Percentiles rank a stretch among this genome's conserved stretches.
phyloP scores from a whole-genome alignment of 2,329 filamentous ascomycete genomes.

The Fusarium begoniae region DNA sequence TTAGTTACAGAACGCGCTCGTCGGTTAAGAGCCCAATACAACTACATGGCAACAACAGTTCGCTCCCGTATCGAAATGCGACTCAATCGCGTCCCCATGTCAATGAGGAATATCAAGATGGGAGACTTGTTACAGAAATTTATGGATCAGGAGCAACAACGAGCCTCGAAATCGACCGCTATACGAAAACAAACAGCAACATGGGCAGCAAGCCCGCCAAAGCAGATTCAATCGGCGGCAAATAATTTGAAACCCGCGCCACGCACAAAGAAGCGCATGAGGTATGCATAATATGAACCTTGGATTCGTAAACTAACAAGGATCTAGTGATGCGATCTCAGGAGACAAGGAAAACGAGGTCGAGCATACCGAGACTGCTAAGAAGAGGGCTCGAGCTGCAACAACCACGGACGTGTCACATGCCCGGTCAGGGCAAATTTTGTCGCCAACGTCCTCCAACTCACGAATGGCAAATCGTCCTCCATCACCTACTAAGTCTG shows the following conservation, averaged over 20 bases:
- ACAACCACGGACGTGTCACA: slow-evolving; percentile 52
- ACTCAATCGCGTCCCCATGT: slow-evolving; percentile 87
- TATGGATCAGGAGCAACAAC: slow-evolving; percentile 56
- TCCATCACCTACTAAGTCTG: slow-evolving; percentile 64
- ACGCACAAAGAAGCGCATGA: slow-evolving; percentile 58
- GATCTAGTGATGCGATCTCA: slow-evolving; percentile 68
- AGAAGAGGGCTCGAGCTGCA: slow-evolving; percentile 68
- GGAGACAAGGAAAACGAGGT: slow-evolving; percentile 82
- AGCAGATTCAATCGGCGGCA: slow-evolving; percentile 43
- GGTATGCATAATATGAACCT: slow-evolving; percentile 51
- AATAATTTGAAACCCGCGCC: slow-evolving; percentile 34
- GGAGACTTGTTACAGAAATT: slow-evolving; percentile 74
- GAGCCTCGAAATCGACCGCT: slow-evolving; percentile 56
- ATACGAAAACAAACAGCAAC: slow-evolving; percentile 62
- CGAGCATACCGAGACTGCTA: slow-evolving; percentile 68
- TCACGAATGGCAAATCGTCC: slow-evolving; percentile 68
- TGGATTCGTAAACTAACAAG: slow-evolving; percentile 35
- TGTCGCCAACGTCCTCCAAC: slow-evolving; percentile 87
- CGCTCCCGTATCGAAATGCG: slow-evolving; percentile 89
- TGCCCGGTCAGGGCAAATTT: slow-evolving; percentile 64
- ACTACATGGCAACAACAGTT: slow-evolving; percentile 85
- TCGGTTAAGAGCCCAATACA: slow-evolving; percentile 88
- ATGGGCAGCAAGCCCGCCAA: slow-evolving; percentile 49
- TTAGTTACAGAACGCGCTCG: slow-evolving; percentile 87
- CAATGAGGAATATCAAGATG: slow-evolving; percentile 82